Evolutionary conservation across 2,329 filamentous ascomycete genomes (phyloP), one percentile per base, ranked within the genome.

Genomic region (Cryoendolithus antarcticus): DNA sequence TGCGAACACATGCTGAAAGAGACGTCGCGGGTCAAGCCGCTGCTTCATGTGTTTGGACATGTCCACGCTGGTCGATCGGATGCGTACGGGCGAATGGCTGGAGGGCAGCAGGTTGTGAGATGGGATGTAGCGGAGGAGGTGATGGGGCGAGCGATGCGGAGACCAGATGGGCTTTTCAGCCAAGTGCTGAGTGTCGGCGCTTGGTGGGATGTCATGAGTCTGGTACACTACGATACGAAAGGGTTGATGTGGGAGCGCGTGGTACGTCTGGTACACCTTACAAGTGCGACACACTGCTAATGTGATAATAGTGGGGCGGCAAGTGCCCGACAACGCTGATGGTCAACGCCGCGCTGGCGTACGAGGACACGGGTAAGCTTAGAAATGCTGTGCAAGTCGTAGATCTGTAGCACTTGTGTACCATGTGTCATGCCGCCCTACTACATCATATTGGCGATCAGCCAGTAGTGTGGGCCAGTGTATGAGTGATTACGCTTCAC

Each of bases 21-120:
- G 53, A 60, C 82, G n/a, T 84, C 81, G 77, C 74, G 81, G 29
- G 75, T 86, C 8, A 77, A 74, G 45, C 86, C 86, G 0, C 66
- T 67, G 9, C 64, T 93, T 10, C 85, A 93, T 59, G 72, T 93
- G 35, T 93, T 91, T 57, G 86, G 86, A 1, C 86, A 94, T 60
- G 72, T 88, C 15, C 86, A 94, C 63, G 81, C 72, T 53, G 82
- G 76, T 5, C 45, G 46, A 32, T 49, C 41, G 19, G 53, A 56
- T 39, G 34, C 42, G 6, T 37, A 55, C 8, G 53, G 53, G 2
- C 34, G 34, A 32, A 12, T 51, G 30, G 51, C 37, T 6, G 73
- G 81, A 34, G 86, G 86, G 10, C 66, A 66, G 32, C 77, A 86
- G 52, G 60, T 76, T 0, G 70, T 82, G 7, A 81, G 75, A 61